Evolutionary conservation across 1,139 yeast genomes (phyloP).

Genomic region (Fermentozyma sake): DNA sequence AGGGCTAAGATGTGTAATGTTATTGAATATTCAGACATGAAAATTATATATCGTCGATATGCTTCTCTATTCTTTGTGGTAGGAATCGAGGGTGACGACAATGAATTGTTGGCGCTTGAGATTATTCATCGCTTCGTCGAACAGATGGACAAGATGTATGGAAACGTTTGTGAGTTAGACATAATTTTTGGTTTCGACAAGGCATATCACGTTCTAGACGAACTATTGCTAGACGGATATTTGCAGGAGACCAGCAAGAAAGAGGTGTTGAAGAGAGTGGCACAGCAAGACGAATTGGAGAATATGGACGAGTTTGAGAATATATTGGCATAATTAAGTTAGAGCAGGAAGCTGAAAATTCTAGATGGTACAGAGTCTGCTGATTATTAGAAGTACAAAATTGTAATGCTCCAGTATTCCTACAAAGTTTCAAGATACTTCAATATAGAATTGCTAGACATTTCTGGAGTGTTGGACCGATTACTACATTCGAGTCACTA

Average conservation of each 20-base stretch:
- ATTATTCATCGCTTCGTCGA: constrained; percentile 91
- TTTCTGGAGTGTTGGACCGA: no score
- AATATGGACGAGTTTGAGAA: constrained; percentile 51
- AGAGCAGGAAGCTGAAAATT: no score
- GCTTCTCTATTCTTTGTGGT: constrained; percentile 89
- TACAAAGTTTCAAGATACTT: no score
- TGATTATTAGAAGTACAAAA: no score
- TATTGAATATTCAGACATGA: constrained; percentile 82
- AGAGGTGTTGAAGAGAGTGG: constrained; percentile 72
- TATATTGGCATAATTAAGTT: constrained; percentile 26
- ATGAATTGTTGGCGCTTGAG: constrained; percentile 83
- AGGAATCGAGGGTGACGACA: constrained; percentile 80
- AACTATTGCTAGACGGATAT: constrained; percentile 77
- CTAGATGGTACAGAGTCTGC: no score
- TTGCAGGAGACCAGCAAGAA: constrained; percentile 79
- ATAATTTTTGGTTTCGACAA: constrained; percentile 92
- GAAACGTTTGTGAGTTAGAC: constrained; percentile 93
- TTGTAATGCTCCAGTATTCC: no score
- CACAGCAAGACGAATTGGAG: constrained; percentile 76
- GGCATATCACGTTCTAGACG: constrained; percentile 90
- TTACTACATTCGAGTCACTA: no score
- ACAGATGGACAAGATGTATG: constrained; percentile 92
- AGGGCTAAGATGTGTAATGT: constrained; percentile 96
- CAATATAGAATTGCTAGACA: no score
- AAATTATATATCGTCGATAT: constrained; percentile 84